phyloP scores from a whole-genome alignment of 2,329 filamentous ascomycete genomes.

The Xylariaceae sp. region DNA sequence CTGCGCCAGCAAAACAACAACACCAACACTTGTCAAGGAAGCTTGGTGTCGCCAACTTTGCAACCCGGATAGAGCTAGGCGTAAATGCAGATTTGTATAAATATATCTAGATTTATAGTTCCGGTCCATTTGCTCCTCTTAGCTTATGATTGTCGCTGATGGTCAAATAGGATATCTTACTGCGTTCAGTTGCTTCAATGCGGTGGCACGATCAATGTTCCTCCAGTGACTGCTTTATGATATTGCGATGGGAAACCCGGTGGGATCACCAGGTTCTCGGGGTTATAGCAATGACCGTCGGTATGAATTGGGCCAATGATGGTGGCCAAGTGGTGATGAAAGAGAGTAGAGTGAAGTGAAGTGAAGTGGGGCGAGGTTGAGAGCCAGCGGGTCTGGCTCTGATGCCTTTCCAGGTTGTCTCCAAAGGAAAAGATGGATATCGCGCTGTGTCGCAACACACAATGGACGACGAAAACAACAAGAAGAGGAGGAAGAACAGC shows the following conservation, averaged over 20 bases:
- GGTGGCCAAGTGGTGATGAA: not conserved
- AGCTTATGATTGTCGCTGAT: conserved; percentile 1
- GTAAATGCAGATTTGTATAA: not conserved
- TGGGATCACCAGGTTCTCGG: conserved; percentile 1
- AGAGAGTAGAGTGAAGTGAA: not conserved
- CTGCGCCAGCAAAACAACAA: conserved; percentile 20
- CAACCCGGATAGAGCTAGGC: not conserved
- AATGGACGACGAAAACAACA: conserved; percentile 15
- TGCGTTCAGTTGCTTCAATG: not conserved
- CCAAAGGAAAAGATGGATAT: conserved; percentile 12
- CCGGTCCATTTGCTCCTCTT: not conserved
- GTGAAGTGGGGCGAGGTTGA: not conserved
- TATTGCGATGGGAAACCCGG: not conserved
- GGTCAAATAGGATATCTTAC: conserved; percentile 4
- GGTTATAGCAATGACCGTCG: not conserved
- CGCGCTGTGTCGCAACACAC: conserved; percentile 11
- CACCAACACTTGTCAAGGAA: not conserved
- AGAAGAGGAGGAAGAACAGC: conserved; percentile 23
- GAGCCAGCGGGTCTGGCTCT: conserved; percentile 5
- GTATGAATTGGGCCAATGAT: not conserved
- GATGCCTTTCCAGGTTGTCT: conserved; percentile 2
- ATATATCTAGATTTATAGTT: not conserved
- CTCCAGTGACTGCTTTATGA: not conserved
- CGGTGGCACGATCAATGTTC: not conserved
- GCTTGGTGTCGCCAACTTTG: conserved; percentile 21